Evolutionary conservation across 176 grass and related monocot genomes (phyloP).

Genomic region (Oryza glumipatula): DNA sequence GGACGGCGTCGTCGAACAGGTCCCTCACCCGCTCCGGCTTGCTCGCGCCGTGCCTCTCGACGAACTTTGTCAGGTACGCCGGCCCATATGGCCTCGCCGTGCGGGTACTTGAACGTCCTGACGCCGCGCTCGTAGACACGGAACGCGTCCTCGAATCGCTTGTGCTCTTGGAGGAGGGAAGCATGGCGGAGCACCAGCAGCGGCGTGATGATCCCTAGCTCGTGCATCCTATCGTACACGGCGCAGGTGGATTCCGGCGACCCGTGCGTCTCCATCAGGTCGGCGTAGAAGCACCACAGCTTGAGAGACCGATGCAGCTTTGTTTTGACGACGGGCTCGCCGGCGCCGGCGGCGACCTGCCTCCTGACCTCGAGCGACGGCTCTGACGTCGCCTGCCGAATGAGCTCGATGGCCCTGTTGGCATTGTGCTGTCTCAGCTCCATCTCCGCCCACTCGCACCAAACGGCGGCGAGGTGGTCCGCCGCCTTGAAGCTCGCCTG

Average conservation of each 20-base stretch:
- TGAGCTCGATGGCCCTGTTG: slow-evolving; percentile 49
- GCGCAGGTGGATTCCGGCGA: slow-evolving; percentile 51
- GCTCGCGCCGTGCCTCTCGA: slow-evolving; percentile 55
- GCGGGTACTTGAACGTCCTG: slow-evolving; percentile 63
- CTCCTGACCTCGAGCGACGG: slow-evolving; percentile 55
- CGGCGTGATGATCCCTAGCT: slow-evolving; percentile 59
- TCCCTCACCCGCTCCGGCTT: slow-evolving; percentile 66
- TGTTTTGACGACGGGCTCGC: slow-evolving; percentile 48
- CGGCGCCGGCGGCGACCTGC: slow-evolving; percentile 38
- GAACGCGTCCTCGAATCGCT: slow-evolving; percentile 83
- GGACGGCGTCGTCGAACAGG: slow-evolving; percentile 64
- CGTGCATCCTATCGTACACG: slow-evolving; percentile 71
- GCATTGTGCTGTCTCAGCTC: slow-evolving; percentile 60
- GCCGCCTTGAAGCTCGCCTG: slow-evolving; percentile 62
- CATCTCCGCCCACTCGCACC: slow-evolving; percentile 73
- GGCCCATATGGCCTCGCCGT: slow-evolving; percentile 72
- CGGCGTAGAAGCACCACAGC: slow-evolving; percentile 75
- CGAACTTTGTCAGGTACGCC: slow-evolving; percentile 67
- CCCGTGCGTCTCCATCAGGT: slow-evolving; percentile 66
- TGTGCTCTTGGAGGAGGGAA: slow-evolving; percentile 45
- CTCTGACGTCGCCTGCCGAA: slow-evolving; percentile 60
- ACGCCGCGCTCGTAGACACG: slow-evolving; percentile 74
- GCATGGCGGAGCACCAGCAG: slow-evolving; percentile 73
- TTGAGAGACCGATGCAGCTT: slow-evolving; percentile 62
- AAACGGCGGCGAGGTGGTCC: slow-evolving; percentile 64